Percentiles rank a stretch among this genome's conserved stretches.
phyloP scores from a whole-genome alignment of 2,329 filamentous ascomycete species.

The Polychaeton citri region DNA sequence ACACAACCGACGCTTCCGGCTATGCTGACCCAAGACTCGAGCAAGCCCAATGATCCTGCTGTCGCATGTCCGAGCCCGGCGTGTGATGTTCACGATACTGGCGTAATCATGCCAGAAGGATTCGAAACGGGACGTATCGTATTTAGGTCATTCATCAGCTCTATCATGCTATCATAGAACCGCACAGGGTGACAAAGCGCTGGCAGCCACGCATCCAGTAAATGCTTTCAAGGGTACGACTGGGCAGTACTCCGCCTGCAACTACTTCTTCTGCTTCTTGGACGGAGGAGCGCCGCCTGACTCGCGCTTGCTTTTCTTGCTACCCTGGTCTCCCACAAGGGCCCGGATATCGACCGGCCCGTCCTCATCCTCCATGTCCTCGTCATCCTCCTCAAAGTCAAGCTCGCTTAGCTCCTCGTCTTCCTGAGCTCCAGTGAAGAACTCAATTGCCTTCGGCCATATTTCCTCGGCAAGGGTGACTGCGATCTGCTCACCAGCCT shows the following conservation, averaged over 20 bases:
- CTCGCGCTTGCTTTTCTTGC: conserved; percentile 23
- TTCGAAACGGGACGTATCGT: no score
- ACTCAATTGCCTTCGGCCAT: conserved; percentile 77
- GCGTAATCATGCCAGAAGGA: no score
- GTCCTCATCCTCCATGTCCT: conserved; percentile 44
- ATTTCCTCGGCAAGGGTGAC: conserved; percentile 73
- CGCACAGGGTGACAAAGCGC: no score
- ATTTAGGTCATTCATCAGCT: no score
- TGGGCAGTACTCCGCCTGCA: conserved; percentile 16
- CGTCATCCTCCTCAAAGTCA: conserved; percentile 52
- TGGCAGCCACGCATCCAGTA: no score
- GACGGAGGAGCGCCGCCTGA: conserved; percentile 20
- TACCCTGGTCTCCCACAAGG: conserved; percentile 30
- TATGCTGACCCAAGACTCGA: no score
- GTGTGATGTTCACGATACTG: no score
- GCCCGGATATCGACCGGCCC: conserved; percentile 34
- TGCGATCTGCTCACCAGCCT: conserved; percentile 73
- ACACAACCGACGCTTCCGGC: no score
- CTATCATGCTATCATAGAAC: no score
- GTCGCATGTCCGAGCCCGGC: no score
- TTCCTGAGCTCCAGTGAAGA: conserved; percentile 65
- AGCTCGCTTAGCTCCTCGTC: conserved; percentile 49
- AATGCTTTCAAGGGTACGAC: conserved; percentile 81
- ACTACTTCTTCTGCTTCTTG: conserved; percentile 24
- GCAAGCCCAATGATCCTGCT: no score